Conservation (phyloP, 805 yeast species). For the Myxozyma neotropica region DNA sequence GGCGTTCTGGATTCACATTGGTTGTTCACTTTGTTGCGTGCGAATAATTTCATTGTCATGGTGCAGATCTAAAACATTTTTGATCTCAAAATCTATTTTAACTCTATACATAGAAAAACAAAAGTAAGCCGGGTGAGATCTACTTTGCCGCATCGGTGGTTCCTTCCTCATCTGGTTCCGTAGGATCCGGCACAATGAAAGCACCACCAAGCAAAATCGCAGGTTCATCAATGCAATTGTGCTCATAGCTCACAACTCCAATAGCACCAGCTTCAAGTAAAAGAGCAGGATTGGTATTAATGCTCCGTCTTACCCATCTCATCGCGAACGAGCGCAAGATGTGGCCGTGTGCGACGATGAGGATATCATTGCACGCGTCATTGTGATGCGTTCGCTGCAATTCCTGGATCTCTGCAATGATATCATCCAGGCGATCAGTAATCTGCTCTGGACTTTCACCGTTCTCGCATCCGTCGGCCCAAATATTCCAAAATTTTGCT, state of each 20-base stretch:
- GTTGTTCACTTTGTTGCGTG: no score
- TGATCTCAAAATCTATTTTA: no score
- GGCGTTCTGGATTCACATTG: no score
- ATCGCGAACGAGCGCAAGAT: conserved; percentile 86
- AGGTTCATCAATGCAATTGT: conserved; percentile 80
- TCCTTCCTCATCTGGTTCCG: conserved; percentile 1
- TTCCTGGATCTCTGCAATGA: conserved; percentile 64
- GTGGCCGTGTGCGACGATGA: conserved; percentile 93
- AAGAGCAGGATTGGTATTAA: conserved; percentile 71
- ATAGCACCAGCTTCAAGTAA: conserved; percentile 94
- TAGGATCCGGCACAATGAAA: conserved; percentile 55
- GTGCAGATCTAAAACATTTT: no score
- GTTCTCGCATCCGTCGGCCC: conserved; percentile 91
- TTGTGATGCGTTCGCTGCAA: conserved; percentile 61
- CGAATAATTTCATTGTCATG: no score
- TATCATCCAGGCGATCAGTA: conserved; percentile 68
- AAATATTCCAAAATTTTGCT: conserved; percentile 69
- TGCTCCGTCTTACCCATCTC: conserved; percentile 73
- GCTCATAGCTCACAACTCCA: conserved; percentile 89
- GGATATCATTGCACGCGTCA: conserved; percentile 43
- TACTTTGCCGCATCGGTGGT: not conserved
- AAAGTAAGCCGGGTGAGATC: not conserved
- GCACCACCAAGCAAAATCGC: conserved; percentile 85
- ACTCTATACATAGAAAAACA: not conserved
- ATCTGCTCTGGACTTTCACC: conserved; percentile 77